A percentile compares a stretch with the other conserved stretches of the same genome.
Evolutionary conservation across 208 protist species (phyloP).

Genomic region (Acanthamoeba rhysodes): DNA sequence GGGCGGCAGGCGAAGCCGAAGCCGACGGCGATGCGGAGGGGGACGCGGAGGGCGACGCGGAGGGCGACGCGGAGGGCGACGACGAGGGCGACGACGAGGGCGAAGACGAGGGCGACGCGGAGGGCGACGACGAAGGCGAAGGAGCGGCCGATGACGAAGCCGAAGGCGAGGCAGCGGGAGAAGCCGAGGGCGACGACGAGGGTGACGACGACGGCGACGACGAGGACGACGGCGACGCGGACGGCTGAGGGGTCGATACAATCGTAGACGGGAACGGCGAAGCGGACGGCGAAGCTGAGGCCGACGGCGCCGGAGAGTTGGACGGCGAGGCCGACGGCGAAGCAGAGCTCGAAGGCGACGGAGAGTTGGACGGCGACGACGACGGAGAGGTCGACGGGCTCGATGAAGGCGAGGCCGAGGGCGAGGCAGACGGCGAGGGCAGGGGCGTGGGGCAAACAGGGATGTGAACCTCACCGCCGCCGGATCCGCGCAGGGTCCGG

Average conservation of each 20-base stretch:
- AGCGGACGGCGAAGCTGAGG: not conserved
- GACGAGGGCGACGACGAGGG: not conserved
- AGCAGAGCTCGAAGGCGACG: not conserved
- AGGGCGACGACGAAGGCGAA: not conserved
- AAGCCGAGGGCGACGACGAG: not conserved
- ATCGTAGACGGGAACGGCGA: not conserved
- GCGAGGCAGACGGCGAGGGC: not conserved
- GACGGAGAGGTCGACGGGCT: not conserved
- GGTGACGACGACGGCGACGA: not conserved
- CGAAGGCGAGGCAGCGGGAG: not conserved
- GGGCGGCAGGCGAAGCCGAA: not conserved
- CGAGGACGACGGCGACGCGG: not conserved
- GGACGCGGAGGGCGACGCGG: not conserved
- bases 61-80: not conserved
- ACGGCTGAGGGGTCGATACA: not conserved
- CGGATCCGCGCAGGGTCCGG: not conserved
- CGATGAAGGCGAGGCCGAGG: not conserved
- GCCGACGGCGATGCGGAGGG: not conserved
- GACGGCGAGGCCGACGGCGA: not conserved
- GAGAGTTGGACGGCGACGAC: not conserved
- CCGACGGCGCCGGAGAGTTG: not conserved
- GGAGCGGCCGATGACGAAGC: not conserved
- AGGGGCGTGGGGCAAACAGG: not conserved
- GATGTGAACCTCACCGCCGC: not conserved
- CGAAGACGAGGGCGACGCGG: not conserved